A percentile compares a stretch with the other conserved stretches of the same genome.
Conservation (phyloP, 768 basidiomycete genomes). For the Suillus tomentosus region DNA sequence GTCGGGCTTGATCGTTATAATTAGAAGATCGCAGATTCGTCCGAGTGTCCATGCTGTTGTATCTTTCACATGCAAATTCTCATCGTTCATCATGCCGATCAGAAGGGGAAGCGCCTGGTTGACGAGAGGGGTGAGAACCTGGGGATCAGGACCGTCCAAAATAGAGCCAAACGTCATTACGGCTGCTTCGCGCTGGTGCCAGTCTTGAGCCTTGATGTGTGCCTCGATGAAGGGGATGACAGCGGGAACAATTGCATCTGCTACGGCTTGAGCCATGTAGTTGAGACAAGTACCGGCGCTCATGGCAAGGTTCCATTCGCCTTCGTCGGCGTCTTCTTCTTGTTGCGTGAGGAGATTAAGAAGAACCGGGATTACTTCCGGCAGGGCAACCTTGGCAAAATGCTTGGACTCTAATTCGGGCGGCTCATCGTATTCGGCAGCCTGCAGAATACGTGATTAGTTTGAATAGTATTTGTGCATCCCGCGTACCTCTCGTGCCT, state of each 20-base stretch:
- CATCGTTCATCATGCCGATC: constrained; percentile 93
- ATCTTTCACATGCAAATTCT: constrained; percentile 87
- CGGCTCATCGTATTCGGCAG: constrained; percentile 84
- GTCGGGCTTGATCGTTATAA: constrained; percentile 85
- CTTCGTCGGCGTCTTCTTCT: constrained; percentile 96
- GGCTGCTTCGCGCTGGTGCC: constrained; percentile 95
- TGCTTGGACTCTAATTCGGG: constrained; percentile 85
- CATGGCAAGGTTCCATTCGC: constrained; percentile 99
- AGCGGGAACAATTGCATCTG: constrained; percentile 86
- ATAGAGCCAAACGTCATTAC: constrained; percentile 99
- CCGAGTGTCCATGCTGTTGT: constrained; percentile 98
- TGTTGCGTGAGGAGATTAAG: constrained; percentile 87
- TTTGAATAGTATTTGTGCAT: constrained; percentile 1
- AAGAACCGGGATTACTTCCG: constrained; percentile 93
- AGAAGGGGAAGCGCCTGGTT: constrained; percentile 92
- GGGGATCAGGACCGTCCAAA: constrained; percentile 92
- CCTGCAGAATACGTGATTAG: constrained; percentile 46
- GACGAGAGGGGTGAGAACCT: constrained; percentile 85
- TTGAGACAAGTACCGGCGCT: constrained; percentile 91
- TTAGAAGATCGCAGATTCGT: constrained; percentile 88
- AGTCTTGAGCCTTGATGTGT: constrained; percentile 89
- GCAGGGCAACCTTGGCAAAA: constrained; percentile 93
- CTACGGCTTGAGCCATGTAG: constrained; percentile 86
- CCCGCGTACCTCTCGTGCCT: constrained; percentile 79
- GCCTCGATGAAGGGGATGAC: constrained; percentile 98